Evolutionary conservation across 331 rosid species (phyloP), one percentile per base, ranked within the genome.

Genomic region (Cucumis variabilis): DNA sequence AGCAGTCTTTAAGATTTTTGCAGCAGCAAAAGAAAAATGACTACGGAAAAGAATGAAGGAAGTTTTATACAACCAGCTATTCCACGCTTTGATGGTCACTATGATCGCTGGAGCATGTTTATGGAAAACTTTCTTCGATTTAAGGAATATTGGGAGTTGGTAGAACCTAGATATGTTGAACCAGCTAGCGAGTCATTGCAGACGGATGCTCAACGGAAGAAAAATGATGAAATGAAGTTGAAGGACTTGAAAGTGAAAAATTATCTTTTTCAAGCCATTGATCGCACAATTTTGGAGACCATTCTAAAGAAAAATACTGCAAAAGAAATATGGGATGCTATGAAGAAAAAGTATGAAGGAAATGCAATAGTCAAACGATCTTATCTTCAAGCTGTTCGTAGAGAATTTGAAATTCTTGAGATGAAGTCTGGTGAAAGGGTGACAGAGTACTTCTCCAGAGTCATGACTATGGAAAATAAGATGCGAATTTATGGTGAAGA

Each of bases 21-120:
- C 69, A 65, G 69, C 69, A 65, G n/a, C n/a, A n/a, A n/a, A n/a
- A n/a, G n/a, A n/a, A n/a, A 65, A 65, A 65, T 65, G 69, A 65
- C 69, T 23, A 65, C 69, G 2, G 27, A 65, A 65, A 65, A 65
- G 69, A 65, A 21, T 65, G 69, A 9, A 23, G 27, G 27, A 65
- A 65, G 69, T 21, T 65, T 65, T 23, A 23, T 65, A 65, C 28
- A 65, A 0, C 28, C 27, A 9, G 16, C 70, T 2, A 65, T n/a
- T n/a, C 70, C 15, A 11, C 70, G 15, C 5, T 65, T 65, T 0
- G 70, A 65, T 65, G 70, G 15, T 23, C 70, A n/a, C 15, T 65
- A 65, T 65, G 28, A 65, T n/a, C 70, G n/a, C 11, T 65, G 70
- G 70, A 65, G 70, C 28, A 65, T 65, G 53, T 50, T 50, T 12